phyloP scores from a whole-genome alignment of 1,284 basidiomycete species.

The Takashimella tepidaria region DNA sequence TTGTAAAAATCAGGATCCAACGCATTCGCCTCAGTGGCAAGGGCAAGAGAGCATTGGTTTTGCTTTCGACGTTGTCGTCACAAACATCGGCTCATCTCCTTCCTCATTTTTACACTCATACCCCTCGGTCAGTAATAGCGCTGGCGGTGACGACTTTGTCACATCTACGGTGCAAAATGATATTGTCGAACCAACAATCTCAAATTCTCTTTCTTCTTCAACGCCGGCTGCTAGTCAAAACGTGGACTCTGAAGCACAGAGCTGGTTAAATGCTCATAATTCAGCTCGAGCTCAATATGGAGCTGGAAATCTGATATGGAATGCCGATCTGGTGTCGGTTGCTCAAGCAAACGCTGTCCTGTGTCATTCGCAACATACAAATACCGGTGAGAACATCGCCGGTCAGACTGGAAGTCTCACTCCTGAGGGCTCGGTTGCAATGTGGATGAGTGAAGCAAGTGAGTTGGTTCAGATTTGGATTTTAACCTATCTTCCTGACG shows the following conservation, averaged over 20 bases:
- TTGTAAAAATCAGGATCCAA: too few species aligned
- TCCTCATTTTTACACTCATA: too few species aligned
- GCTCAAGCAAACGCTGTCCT: background rate
- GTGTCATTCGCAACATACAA: conserved; percentile 5
- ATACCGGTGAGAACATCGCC: conserved; percentile 24
- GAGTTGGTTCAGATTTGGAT: too few species aligned
- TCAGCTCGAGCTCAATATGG: conserved; percentile 31
- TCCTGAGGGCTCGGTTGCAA: conserved; percentile 18
- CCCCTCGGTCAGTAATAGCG: too few species aligned
- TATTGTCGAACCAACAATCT: background rate
- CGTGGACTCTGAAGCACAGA: background rate
- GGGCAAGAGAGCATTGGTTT: too few species aligned
- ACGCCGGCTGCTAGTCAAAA: background rate
- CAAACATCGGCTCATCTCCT: too few species aligned
- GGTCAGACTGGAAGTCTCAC: conserved; percentile 15
- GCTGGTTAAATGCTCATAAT: conserved; percentile 31
- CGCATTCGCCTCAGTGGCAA: too few species aligned
- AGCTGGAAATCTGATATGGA: background rate
- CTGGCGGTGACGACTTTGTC: background rate
- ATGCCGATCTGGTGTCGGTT: background rate
- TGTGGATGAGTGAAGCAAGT: conserved; percentile 27
- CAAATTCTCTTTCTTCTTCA: background rate
- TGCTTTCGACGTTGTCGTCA: too few species aligned
- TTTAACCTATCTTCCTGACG: background rate
- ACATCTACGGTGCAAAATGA: background rate